A percentile compares a stretch with the other conserved stretches of the same genome.
Evolutionary conservation across 2,329 filamentous ascomycete species (phyloP).

Genomic region (Talaromyces atroroseus): DNA sequence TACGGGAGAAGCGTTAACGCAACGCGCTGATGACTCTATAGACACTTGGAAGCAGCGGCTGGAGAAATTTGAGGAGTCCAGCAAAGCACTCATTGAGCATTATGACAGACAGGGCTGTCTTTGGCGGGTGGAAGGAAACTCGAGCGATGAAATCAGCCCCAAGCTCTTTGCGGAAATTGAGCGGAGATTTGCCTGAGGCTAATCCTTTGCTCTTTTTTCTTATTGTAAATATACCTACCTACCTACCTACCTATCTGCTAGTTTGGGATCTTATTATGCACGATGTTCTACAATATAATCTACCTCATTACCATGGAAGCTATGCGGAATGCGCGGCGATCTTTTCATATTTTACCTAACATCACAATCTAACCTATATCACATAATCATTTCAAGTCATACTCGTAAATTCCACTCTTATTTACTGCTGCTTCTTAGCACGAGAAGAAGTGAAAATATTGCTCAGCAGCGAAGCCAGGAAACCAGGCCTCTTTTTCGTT

Average conservation of each 20-base stretch:
- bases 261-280: neutral
- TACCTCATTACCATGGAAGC: neutral
- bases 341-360: neutral
- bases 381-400: neutral
- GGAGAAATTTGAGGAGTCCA: constrained; percentile 80
- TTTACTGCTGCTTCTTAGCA: neutral
- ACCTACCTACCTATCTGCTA: neutral
- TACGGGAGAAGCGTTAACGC: constrained; percentile 78
- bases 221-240: constrained; percentile 13
- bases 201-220: too few species aligned
- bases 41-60: constrained; percentile 78
- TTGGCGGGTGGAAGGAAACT: constrained; percentile 80
- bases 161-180: constrained; percentile 79
- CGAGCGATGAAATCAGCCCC: constrained; percentile 93
- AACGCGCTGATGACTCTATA: constrained; percentile 79
- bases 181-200: constrained; percentile 57
- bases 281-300: neutral
- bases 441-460: neutral
- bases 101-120: constrained; percentile 80
- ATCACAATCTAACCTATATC: neutral
- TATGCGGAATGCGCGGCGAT: neutral
- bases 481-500: neutral
- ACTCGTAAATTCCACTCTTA: neutral
- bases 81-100: constrained; percentile 76
- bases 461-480: neutral